These are phyloP conservation scores for Blumeriella jaapii DNA, from an alignment of 2,329 filamentous ascomycete species.

Conservation along the genomic window DNA sequence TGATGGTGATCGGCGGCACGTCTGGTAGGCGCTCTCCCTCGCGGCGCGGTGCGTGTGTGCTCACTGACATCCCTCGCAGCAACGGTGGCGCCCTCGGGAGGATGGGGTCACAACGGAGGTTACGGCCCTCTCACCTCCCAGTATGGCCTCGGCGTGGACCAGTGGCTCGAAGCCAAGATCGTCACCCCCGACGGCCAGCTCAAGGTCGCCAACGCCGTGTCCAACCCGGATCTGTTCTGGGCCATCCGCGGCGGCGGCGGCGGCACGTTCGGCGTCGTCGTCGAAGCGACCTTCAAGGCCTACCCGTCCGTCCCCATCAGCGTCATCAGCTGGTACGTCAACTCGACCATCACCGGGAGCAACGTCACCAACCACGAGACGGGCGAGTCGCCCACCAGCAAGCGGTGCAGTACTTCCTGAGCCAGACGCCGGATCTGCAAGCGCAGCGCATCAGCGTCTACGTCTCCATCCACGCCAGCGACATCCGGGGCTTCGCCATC, in stretches of 20 bases:
- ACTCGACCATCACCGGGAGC: background rate
- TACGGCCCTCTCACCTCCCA: constrained; percentile 26
- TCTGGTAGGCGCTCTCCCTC: no score
- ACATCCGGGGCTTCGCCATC: background rate
- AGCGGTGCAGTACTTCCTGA: background rate
- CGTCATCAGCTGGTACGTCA: background rate
- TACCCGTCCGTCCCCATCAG: constrained; percentile 8
- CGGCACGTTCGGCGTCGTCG: constrained; percentile 22
- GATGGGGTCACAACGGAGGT: constrained; percentile 29
- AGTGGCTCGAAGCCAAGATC: constrained; percentile 27
- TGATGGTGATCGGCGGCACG: no score
- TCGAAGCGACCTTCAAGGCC: constrained; percentile 22
- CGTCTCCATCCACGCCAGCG: background rate
- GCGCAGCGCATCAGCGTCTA: background rate
- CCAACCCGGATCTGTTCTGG: constrained; percentile 19
- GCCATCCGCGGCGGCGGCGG: constrained; percentile 24
- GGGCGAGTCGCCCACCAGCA: background rate
- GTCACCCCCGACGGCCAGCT: constrained; percentile 24
- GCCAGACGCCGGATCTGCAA: background rate
- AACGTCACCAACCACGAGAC: background rate
- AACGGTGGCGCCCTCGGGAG: constrained; percentile 2
- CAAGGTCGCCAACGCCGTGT: constrained; percentile 17
- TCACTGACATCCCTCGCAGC: background rate
- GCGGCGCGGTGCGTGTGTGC: no score
- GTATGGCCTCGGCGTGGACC: constrained; percentile 27